These are phyloP conservation scores for Penicillium expansum DNA, from an alignment of 2,329 filamentous ascomycete species.

Conservation along the genomic window DNA sequence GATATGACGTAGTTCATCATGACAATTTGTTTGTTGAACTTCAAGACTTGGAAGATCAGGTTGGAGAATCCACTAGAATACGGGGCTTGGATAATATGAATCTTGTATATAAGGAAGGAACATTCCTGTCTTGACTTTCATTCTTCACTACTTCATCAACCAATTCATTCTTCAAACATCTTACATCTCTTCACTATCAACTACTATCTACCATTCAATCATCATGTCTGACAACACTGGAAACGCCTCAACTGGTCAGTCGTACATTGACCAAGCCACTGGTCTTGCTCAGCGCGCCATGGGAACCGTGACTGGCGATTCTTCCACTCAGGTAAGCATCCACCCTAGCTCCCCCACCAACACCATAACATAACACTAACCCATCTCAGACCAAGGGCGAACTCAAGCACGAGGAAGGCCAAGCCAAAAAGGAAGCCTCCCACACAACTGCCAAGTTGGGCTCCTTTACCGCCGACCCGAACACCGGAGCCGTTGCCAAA, in stretches of 20 bases:
- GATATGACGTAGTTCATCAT: slow-evolving; percentile 19
- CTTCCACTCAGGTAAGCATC: slow-evolving; percentile 58
- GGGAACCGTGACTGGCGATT: slow-evolving; percentile 70
- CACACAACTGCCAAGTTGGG: slow-evolving; percentile 74
- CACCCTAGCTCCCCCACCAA: not conserved
- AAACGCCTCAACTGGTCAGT: slow-evolving; percentile 71
- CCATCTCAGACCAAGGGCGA: slow-evolving; percentile 63
- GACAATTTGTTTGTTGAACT: slow-evolving; percentile 1
- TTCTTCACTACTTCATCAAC: not conserved
- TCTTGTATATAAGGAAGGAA: slow-evolving; percentile 4
- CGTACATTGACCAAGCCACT: slow-evolving; percentile 69
- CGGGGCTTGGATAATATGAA: not conserved
- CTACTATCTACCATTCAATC: slow-evolving; percentile 9
- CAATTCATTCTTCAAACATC: not conserved
- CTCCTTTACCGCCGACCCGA: slow-evolving; percentile 62
- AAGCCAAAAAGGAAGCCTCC: slow-evolving; percentile 66
- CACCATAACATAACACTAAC: slow-evolving; percentile 5
- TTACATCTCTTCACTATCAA: not conserved
- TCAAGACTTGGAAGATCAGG: not conserved
- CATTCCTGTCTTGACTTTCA: not conserved
- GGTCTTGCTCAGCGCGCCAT: slow-evolving; percentile 70
- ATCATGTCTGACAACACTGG: slow-evolving; percentile 27
- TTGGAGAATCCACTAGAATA: slow-evolving; percentile 4
- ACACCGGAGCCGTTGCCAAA: slow-evolving; percentile 65
- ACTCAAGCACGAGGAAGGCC: slow-evolving; percentile 61